A percentile compares a stretch with the other conserved stretches of the same genome.
phyloP scores from a whole-genome alignment of 805 yeast genomes.

The Candida piceae region DNA sequence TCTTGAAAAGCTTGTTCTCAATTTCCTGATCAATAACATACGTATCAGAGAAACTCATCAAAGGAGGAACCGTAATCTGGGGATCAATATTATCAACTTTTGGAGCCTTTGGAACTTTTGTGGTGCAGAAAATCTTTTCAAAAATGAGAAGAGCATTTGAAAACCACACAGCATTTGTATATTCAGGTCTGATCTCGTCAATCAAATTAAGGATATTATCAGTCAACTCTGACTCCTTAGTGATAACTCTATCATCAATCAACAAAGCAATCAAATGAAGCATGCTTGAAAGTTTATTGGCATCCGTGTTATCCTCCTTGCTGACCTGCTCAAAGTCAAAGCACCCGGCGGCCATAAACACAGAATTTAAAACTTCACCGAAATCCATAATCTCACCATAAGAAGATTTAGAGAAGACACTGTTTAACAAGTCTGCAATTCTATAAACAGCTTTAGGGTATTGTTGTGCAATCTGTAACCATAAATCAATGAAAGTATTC shows the following conservation, averaged over 20 bases:
- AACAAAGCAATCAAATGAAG: slow-evolving; percentile 39
- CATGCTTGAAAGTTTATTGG: slow-evolving; percentile 33
- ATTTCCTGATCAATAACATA: slow-evolving; percentile 17
- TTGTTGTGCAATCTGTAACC: slow-evolving; percentile 38
- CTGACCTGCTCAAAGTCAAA: slow-evolving; percentile 25
- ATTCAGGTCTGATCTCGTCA: slow-evolving; percentile 32
- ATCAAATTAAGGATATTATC: slow-evolving; percentile 35
- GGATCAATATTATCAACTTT: slow-evolving; percentile 27
- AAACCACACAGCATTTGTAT: slow-evolving; percentile 49
- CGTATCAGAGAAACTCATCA: slow-evolving; percentile 12
- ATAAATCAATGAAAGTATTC: slow-evolving; percentile 35
- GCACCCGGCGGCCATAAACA: slow-evolving; percentile 31
- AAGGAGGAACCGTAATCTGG: slow-evolving; percentile 13
- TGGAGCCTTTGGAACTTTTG: slow-evolving; percentile 51
- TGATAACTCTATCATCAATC: slow-evolving; percentile 35
- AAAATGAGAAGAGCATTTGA: slow-evolving; percentile 51
- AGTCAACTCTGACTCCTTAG: slow-evolving; percentile 31
- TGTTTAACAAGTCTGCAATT: slow-evolving; percentile 36
- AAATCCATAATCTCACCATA: slow-evolving; percentile 31
- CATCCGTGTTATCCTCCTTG: slow-evolving; percentile 15
- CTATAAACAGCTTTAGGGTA: slow-evolving; percentile 34
- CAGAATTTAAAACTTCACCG: slow-evolving; percentile 32
- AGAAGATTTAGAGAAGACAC: slow-evolving; percentile 30
- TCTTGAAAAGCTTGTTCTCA: slow-evolving; percentile 36
- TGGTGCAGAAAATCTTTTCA: slow-evolving; percentile 49